Percentiles rank a stretch among this genome's conserved stretches.
phyloP scores from a whole-genome alignment of 2,329 filamentous ascomycete species.

The Fusarium redolens region DNA sequence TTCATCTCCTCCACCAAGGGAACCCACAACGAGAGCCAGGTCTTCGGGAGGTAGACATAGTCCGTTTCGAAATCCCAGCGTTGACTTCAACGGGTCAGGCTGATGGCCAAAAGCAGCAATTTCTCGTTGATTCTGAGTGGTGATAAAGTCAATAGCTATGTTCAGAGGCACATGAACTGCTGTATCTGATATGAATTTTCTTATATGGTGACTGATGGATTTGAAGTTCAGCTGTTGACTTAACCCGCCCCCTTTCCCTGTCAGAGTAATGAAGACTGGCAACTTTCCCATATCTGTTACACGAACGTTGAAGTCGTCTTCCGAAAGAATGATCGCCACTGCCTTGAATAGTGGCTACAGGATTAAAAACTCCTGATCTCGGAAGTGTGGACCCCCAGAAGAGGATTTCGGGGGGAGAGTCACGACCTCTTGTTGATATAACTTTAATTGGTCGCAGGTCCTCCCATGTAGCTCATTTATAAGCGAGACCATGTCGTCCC shows the following conservation, averaged over 20 bases:
- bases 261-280: constrained; percentile 7
- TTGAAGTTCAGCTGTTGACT: constrained; percentile 11
- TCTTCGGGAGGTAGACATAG: not conserved
- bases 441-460: not conserved
- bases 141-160: not conserved
- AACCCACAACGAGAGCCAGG: not conserved
- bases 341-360: not conserved
- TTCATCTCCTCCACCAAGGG: not conserved
- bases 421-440: not conserved
- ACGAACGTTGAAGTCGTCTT: not conserved
- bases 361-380: not conserved
- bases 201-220: not conserved
- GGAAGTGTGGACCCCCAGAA: not conserved
- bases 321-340: not conserved
- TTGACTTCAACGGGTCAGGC: not conserved
- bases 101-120: not conserved
- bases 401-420: not conserved
- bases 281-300: not conserved
- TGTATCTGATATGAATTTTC: not conserved
- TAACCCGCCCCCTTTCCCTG: not conserved
- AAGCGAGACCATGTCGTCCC: not conserved
- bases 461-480: not conserved
- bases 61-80: not conserved
- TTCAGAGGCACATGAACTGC: not conserved
- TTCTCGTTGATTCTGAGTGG: not conserved